Percentiles rank a stretch among this genome's conserved stretches.
phyloP scores from a whole-genome alignment of 345 rosid species.

The Cardiospermum halicacabum region DNA sequence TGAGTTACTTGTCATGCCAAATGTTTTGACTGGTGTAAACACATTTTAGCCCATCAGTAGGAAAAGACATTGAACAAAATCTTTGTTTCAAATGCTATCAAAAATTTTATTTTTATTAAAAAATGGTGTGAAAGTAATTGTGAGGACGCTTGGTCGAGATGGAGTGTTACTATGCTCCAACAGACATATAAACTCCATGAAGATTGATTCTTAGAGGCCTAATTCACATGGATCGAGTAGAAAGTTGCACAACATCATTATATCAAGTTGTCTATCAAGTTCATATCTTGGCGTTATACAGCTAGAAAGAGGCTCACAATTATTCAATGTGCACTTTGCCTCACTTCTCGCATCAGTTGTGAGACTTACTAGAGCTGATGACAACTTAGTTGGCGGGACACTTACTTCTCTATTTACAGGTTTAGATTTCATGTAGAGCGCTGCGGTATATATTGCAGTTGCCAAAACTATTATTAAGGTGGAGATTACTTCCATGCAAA shows the following conservation, averaged over 20 bases:
- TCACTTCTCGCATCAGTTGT: slow-evolving; percentile 64
- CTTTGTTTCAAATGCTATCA: slow-evolving; percentile 46
- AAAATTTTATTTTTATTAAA: slow-evolving; percentile 62
- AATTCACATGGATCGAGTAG: slow-evolving; percentile 11
- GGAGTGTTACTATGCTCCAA: slow-evolving; percentile 69
- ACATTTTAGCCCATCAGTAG: slow-evolving; percentile 23
- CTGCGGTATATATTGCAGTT: slow-evolving; percentile 66
- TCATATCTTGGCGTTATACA: slow-evolving; percentile 18
- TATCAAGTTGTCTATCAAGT: slow-evolving; percentile 36
- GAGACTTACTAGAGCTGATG: slow-evolving; percentile 89
- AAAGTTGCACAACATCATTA: slow-evolving; percentile 34
- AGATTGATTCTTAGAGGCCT: slow-evolving; percentile 16
- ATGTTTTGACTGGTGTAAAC: slow-evolving; percentile 44
- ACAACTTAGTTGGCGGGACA: slow-evolving; percentile 78
- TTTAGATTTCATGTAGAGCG: slow-evolving; percentile 63
- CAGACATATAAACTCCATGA: slow-evolving; percentile 27
- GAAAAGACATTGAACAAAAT: slow-evolving; percentile 21
- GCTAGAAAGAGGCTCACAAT: slow-evolving; percentile 16
- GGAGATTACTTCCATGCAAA: too few relatives aligned
- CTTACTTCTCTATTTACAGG: slow-evolving; percentile 62
- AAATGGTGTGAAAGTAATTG: slow-evolving; percentile 58
- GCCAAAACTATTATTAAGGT: slow-evolving; percentile 75
- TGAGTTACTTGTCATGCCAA: slow-evolving; percentile 82
- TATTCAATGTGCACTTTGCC: slow-evolving; percentile 60
- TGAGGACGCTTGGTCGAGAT: slow-evolving; percentile 61